Evolutionary conservation across 1,139 yeast species (phyloP).

Genomic region (Yamadazyma diospyri): DNA sequence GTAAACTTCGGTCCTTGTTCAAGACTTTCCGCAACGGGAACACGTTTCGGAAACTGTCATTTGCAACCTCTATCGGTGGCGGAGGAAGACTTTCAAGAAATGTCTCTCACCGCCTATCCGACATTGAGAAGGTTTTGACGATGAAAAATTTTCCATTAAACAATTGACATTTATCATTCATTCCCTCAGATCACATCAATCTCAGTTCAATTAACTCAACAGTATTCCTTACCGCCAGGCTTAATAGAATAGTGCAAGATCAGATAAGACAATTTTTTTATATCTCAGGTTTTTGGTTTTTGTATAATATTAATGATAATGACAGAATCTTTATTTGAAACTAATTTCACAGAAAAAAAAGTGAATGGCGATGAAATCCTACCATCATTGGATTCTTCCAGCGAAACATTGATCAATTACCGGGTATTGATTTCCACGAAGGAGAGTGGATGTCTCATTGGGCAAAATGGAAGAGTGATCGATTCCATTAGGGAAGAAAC

Average conservation of each 20-base stretch:
- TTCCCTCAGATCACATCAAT: slow-evolving; percentile 1
- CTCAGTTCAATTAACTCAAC: not conserved
- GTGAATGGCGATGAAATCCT: slow-evolving; percentile 4
- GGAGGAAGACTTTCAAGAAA: no score
- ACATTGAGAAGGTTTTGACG: slow-evolving; percentile 5
- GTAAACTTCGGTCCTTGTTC: no score
- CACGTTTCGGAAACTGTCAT: no score
- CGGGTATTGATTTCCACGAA: slow-evolving; percentile 78
- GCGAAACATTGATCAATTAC: slow-evolving; percentile 46
- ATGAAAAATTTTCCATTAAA: slow-evolving; percentile 6
- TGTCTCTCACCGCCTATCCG: no score
- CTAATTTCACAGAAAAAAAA: slow-evolving; percentile 27
- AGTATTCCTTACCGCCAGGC: no score
- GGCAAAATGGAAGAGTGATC: slow-evolving; percentile 80
- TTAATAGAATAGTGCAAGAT: no score
- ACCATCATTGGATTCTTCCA: slow-evolving; percentile 24
- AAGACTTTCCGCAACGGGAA: no score
- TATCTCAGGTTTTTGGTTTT: slow-evolving; percentile 4
- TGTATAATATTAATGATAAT: slow-evolving; percentile 14
- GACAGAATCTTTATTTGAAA: slow-evolving; percentile 44
- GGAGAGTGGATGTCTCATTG: slow-evolving; percentile 90
- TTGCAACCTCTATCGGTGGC: no score
- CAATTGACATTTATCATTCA: no score
- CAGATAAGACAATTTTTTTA: no score
- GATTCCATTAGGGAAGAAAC: slow-evolving; percentile 75